Conservation (phyloP, 441 rosid species). For the Croton laevigatus region DNA sequence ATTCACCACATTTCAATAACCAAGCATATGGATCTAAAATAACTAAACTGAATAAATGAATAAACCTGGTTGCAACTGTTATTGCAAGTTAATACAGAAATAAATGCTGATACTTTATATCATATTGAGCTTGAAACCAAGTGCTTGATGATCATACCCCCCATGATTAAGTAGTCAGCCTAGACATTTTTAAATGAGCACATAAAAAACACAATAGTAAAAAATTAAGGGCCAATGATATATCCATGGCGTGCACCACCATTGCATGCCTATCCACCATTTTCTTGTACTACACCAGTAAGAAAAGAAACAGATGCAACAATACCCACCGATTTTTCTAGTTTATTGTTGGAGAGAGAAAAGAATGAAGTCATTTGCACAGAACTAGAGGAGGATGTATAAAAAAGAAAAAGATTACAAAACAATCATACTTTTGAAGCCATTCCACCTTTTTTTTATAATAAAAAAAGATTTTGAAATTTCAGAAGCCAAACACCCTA, state of each 20-base stretch:
- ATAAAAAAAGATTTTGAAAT: neutral
- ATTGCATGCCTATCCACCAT: slow-evolving; percentile 3
- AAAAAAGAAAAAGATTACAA: neutral
- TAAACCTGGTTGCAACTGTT: neutral
- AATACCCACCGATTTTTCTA: neutral
- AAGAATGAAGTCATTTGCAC: neutral
- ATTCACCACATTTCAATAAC: neutral
- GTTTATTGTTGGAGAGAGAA: neutral
- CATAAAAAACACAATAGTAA: neutral
- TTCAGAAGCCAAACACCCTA: neutral
- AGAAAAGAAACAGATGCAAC: neutral
- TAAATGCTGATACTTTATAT: neutral
- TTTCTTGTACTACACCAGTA: neutral
- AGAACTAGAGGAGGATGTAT: neutral
- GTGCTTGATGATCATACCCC: neutral
- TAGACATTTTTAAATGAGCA: neutral
- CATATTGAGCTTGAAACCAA: neutral
- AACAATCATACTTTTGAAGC: neutral
- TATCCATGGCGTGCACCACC: neutral
- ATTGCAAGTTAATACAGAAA: neutral
- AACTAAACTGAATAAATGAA: neutral
- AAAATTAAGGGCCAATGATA: neutral
- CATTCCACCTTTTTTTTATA: neutral
- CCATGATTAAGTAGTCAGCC: neutral
- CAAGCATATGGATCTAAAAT: neutral